These are phyloP conservation scores for Chalaropsis thielavioides DNA, from an alignment of 2,329 filamentous ascomycete species.

Conservation along the genomic window DNA sequence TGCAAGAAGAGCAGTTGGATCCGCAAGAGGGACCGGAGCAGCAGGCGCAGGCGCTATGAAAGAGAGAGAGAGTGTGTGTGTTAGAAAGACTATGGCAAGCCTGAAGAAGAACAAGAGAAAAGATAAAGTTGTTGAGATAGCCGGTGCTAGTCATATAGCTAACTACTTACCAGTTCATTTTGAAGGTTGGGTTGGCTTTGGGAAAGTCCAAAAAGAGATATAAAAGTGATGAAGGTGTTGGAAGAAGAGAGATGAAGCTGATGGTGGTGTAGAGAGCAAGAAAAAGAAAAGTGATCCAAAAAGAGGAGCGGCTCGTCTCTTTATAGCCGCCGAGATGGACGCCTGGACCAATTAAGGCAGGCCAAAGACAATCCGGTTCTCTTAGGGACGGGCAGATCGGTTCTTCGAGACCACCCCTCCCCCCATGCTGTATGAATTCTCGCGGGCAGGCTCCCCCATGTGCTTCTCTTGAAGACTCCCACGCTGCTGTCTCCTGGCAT, in stretches of 20 bases:
- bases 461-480: not conserved
- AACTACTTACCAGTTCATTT: slow-evolving; percentile 17
- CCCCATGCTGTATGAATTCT: not conserved
- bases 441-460: not conserved
- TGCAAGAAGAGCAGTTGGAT: slow-evolving; percentile 10
- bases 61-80: no score
- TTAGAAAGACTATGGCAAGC: not conserved
- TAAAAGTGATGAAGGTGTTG: not conserved
- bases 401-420: not conserved
- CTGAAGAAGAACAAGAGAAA: not conserved
- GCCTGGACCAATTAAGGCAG: not conserved
- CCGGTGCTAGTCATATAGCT: not conserved
- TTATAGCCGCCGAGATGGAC: slow-evolving; percentile 5
- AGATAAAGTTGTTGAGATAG: not conserved
- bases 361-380: not conserved
- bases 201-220: slow-evolving; percentile 4
- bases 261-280: slow-evolving; percentile 2
- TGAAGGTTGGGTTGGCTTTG: slow-evolving; percentile 10
- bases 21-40: slow-evolving; percentile 10
- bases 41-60: slow-evolving; percentile 15
- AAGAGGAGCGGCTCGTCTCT: not conserved
- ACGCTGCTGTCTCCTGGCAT: not conserved
- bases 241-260: not conserved
- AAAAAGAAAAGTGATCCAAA: not conserved
- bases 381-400: not conserved